A percentile compares a stretch with the other conserved stretches of the same genome.
Evolutionary conservation across 129 eudicot genomes (phyloP).

Genomic region (Oenanthe sinensis): DNA sequence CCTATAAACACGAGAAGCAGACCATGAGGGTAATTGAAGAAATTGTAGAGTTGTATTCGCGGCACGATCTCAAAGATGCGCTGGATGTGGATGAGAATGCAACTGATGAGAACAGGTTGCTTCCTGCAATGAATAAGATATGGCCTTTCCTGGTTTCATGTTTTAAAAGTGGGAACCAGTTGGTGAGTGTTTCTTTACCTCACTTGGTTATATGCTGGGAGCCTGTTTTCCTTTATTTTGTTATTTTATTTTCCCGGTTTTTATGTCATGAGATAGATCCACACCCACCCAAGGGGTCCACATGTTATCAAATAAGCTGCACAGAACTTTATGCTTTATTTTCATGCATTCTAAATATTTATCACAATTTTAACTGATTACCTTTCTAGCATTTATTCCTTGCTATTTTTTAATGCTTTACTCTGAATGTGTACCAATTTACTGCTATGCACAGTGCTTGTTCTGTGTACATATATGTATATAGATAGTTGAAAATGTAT

Average conservation of each 20-base stretch:
- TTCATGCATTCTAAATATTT: neutral
- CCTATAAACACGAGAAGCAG: constrained; percentile 55
- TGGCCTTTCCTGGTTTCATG: constrained; percentile 95
- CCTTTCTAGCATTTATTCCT: neutral
- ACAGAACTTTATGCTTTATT: neutral
- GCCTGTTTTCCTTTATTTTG: neutral
- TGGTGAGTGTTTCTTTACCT: constrained; percentile 42
- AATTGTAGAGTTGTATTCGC: constrained; percentile 39
- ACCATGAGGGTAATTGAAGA: constrained; percentile 46
- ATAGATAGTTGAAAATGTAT: too few relatives aligned
- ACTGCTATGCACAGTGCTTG: too few relatives aligned
- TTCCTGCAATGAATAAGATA: constrained; percentile 88
- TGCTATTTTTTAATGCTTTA: too few relatives aligned
- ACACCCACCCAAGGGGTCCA: neutral
- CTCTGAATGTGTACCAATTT: neutral
- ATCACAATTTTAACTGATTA: neutral
- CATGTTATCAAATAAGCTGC: neutral
- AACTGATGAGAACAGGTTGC: constrained; percentile 66
- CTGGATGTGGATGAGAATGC: constrained; percentile 59
- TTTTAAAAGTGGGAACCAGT: constrained; percentile 54
- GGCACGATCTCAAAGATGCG: constrained; percentile 53
- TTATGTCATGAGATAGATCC: neutral
- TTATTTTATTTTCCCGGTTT: neutral
- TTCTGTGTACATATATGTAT: too few relatives aligned
- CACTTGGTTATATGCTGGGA: neutral